phyloP scores from a whole-genome alignment of 352 stramenopile genomes.

The Phytophthora europaea region DNA sequence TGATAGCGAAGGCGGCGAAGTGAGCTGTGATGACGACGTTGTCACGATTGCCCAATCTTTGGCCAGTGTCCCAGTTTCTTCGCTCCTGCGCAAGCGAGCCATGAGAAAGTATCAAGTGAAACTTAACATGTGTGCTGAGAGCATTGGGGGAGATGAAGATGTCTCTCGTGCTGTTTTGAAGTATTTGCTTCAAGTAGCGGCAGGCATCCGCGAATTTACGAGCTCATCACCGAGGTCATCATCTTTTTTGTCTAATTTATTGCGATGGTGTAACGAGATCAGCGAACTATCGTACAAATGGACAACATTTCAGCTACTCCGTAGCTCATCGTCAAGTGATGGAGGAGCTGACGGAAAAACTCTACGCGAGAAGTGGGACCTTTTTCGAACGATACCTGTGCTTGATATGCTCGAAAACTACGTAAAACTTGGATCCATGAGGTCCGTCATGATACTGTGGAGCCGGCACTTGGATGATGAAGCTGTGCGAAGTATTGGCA shows the following conservation, averaged over 20 bases:
- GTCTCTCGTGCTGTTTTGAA: constrained; percentile 29
- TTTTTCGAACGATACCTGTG: constrained; percentile 48
- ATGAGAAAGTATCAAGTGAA: constrained; percentile 21
- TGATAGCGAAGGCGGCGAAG: not conserved
- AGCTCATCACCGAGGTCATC: constrained; percentile 23
- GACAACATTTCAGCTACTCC: constrained; percentile 77
- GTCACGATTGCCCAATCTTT: constrained; percentile 29
- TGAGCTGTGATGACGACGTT: constrained; percentile 2
- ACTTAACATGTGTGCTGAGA: constrained; percentile 13
- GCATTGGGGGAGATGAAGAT: constrained; percentile 40
- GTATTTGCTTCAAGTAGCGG: constrained; percentile 24
- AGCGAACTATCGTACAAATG: constrained; percentile 61
- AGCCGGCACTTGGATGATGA: constrained; percentile 55
- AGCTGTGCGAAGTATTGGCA: constrained; percentile 43
- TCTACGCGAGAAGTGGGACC: constrained; percentile 40
- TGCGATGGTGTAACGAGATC: constrained; percentile 47
- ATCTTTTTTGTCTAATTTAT: constrained; percentile 7
- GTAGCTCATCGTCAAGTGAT: constrained; percentile 22
- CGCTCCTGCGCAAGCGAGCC: constrained; percentile 7
- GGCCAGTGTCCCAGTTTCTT: constrained; percentile 8
- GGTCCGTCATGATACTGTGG: constrained; percentile 62
- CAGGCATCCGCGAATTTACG: constrained; percentile 16
- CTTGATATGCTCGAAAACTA: constrained; percentile 56
- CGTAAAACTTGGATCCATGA: constrained; percentile 61
- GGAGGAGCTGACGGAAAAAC: constrained; percentile 6